phyloP scores from a whole-genome alignment of 768 basidiomycete species.

The Crassisporium funariophilum region DNA sequence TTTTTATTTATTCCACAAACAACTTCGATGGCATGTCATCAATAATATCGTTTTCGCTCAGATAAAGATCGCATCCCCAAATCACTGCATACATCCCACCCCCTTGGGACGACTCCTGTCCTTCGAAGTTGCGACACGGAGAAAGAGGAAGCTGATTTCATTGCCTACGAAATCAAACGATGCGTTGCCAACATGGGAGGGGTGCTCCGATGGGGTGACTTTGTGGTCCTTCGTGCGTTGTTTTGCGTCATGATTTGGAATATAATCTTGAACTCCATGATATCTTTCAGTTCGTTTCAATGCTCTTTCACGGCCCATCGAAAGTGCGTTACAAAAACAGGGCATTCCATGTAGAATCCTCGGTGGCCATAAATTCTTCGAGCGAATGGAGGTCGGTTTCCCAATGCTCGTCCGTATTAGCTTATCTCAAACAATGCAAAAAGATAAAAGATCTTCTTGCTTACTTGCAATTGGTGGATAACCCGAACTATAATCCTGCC shows the following conservation, averaged over 20 bases:
- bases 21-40: not conserved
- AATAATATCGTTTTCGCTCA: constrained; percentile 25
- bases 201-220: constrained; percentile 70
- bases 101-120: constrained; percentile 59
- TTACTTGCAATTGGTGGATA: constrained; percentile 83
- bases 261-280: not conserved
- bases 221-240: constrained; percentile 76
- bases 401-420: not conserved
- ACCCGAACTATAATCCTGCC: constrained; percentile 65
- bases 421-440: not conserved
- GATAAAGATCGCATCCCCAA: constrained; percentile 79
- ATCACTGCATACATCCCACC: constrained; percentile 68
- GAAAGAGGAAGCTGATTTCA: constrained; percentile 66
- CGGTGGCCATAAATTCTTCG: constrained; percentile 86
- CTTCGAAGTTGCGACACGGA: constrained; percentile 56
- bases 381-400: constrained; percentile 66
- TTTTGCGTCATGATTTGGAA: not conserved
- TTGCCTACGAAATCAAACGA: constrained; percentile 78
- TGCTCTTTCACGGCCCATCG: constrained; percentile 74
- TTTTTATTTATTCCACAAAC: constrained; percentile 26
- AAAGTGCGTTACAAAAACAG: constrained; percentile 73
- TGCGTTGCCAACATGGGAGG: constrained; percentile 76
- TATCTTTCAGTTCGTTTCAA: constrained; percentile 71
- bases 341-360: constrained; percentile 79
- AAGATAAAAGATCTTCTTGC: constrained; percentile 82